Percentiles rank a stretch among this genome's conserved stretches.
These are phyloP conservation scores for Cymbidium sinense DNA, from an alignment of 106 monocot genomes.

Conservation along the genomic window DNA sequence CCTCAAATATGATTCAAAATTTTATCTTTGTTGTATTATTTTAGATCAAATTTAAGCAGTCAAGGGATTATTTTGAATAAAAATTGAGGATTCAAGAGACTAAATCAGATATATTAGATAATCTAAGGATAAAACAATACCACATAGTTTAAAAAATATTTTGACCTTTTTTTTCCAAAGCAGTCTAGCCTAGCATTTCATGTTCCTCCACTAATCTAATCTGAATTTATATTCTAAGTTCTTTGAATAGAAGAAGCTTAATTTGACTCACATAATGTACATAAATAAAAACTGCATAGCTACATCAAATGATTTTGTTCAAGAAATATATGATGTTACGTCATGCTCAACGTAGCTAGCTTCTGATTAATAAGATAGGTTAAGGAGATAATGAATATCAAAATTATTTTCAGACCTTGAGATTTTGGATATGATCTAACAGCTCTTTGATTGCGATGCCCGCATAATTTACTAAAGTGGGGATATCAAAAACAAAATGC, in stretches of 20 bases:
- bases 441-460: conserved; percentile 28
- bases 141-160: too few relatives aligned
- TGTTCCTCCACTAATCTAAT: too few relatives aligned
- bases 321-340: not conserved
- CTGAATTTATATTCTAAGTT: not conserved
- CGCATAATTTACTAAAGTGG: conserved; percentile 52
- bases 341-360: not conserved
- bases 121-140: too few relatives aligned
- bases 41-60: too few relatives aligned
- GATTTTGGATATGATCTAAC: conserved; percentile 54
- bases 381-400: not conserved
- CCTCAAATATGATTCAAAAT: too few relatives aligned
- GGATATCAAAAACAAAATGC: conserved; percentile 75
- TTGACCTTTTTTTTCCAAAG: too few relatives aligned
- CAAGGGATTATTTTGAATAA: too few relatives aligned
- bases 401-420: conserved; percentile 56
- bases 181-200: too few relatives aligned
- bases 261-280: not conserved
- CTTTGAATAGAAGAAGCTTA: not conserved
- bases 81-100: too few relatives aligned
- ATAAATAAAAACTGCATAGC: not conserved
- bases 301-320: not conserved
- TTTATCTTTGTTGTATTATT: too few relatives aligned
- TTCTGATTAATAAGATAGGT: not conserved
- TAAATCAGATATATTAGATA: too few relatives aligned